Conservation (phyloP, 345 rosid species). For the Sapria himalayana region DNA sequence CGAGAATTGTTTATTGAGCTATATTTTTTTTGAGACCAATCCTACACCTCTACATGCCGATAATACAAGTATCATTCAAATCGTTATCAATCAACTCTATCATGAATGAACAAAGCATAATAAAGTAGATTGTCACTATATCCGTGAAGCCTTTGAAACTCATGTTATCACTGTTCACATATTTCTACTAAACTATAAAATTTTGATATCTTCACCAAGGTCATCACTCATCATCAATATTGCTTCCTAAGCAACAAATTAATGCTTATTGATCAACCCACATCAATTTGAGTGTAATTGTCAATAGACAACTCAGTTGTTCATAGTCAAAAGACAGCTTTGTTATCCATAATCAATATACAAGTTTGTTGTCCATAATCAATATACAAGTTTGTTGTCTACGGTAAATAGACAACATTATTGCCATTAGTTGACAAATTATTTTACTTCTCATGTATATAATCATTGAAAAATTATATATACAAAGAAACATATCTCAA, state of each 20-base stretch:
- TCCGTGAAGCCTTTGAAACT: background rate
- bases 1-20: background rate
- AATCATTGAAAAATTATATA: too few relatives aligned
- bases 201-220: background rate
- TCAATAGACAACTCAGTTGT: too few relatives aligned
- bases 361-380: too few relatives aligned
- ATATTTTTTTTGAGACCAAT: background rate
- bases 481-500: too few relatives aligned
- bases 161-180: background rate
- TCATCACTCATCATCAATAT: background rate
- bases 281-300: background rate
- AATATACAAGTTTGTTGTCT: too few relatives aligned
- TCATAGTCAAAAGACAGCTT: too few relatives aligned
- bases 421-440: too few relatives aligned
- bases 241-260: background rate
- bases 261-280: too few relatives aligned
- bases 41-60: background rate
- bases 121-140: background rate
- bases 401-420: too few relatives aligned
- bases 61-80: background rate
- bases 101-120: background rate
- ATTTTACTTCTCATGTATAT: too few relatives aligned
- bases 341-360: too few relatives aligned
- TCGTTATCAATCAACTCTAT: background rate
- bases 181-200: background rate